Percentiles rank a stretch among this genome's conserved stretches.
Conservation (phyloP, 2,329 filamentous ascomycete species). For the Scleromitrula shiraiana region DNA sequence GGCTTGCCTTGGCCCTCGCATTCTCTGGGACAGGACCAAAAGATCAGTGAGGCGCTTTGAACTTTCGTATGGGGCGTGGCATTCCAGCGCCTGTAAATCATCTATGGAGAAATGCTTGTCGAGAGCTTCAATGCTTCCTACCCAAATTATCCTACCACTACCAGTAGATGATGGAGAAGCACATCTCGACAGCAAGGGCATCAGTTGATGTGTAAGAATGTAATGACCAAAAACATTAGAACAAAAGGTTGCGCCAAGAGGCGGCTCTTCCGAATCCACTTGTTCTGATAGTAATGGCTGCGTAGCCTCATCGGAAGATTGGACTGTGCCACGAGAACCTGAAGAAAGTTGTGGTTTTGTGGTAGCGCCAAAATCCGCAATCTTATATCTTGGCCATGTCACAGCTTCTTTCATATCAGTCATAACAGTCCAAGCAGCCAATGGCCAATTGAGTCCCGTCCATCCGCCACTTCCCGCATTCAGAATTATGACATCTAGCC, state of each 20-base stretch:
- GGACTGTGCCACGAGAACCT: neutral
- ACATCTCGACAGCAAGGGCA: slow-evolving; percentile 53
- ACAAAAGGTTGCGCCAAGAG: slow-evolving; percentile 75
- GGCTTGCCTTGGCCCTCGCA: slow-evolving; percentile 54
- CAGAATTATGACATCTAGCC: slow-evolving; percentile 70
- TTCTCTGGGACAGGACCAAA: slow-evolving; percentile 62
- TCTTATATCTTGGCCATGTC: slow-evolving; percentile 75
- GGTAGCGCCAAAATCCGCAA: slow-evolving; percentile 45
- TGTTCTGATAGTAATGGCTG: slow-evolving; percentile 21
- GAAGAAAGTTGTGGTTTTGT: slow-evolving; percentile 43
- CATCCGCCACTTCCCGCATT: slow-evolving; percentile 89
- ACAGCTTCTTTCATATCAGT: slow-evolving; percentile 58
- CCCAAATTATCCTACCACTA: slow-evolving; percentile 63
- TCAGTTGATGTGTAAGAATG: slow-evolving; percentile 71
- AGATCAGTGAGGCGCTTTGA: slow-evolving; percentile 83
- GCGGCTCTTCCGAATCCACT: slow-evolving; percentile 38
- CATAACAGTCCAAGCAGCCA: slow-evolving; percentile 43
- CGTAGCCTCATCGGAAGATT: slow-evolving; percentile 15
- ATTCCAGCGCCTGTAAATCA: slow-evolving; percentile 69
- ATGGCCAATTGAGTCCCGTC: slow-evolving; percentile 65
- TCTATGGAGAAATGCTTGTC: slow-evolving; percentile 44
- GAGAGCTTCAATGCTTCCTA: slow-evolving; percentile 69
- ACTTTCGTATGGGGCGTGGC: slow-evolving; percentile 64
- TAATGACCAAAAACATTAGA: slow-evolving; percentile 97
- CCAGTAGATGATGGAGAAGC: slow-evolving; percentile 17